Conservation (phyloP, 1,284 basidiomycete species). For the Caloboletus inedulis region DNA sequence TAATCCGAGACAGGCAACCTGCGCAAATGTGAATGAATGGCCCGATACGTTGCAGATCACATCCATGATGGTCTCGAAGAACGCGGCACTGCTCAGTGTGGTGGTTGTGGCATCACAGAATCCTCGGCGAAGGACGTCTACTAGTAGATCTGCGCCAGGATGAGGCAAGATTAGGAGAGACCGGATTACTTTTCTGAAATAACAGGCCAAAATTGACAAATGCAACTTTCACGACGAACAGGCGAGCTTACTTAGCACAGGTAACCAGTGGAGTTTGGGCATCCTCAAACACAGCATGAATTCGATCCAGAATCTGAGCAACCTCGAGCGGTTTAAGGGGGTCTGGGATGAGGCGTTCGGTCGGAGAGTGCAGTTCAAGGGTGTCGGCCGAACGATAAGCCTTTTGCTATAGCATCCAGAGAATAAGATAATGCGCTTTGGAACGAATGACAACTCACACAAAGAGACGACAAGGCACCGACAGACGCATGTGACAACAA, state of each 20-base stretch:
- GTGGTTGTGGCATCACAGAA: slow-evolving; percentile 58
- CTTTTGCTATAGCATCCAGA: slow-evolving; percentile 49
- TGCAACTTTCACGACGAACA: background rate
- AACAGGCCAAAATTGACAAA: slow-evolving; percentile 11
- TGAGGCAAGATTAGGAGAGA: slow-evolving; percentile 66
- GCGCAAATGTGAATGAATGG: slow-evolving; percentile 69
- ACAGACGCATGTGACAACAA: slow-evolving; percentile 75
- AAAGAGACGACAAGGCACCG: slow-evolving; percentile 82
- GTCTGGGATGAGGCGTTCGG: slow-evolving; percentile 50
- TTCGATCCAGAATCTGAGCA: slow-evolving; percentile 54
- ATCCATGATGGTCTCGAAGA: slow-evolving; percentile 78
- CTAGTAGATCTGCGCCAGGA: slow-evolving; percentile 59
- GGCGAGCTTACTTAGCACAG: slow-evolving; percentile 57
- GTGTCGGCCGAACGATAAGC: slow-evolving; percentile 67
- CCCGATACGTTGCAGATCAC: slow-evolving; percentile 59
- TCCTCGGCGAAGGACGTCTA: slow-evolving; percentile 69
- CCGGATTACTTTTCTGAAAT: slow-evolving; percentile 69
- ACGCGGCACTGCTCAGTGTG: slow-evolving; percentile 44
- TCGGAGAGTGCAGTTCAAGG: slow-evolving; percentile 56
- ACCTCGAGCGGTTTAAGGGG: slow-evolving; percentile 53
- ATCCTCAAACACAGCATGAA: slow-evolving; percentile 65
- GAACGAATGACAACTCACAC: slow-evolving; percentile 50
- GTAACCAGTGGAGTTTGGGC: slow-evolving; percentile 47
- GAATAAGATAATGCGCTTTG: slow-evolving; percentile 1
- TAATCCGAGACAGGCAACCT: slow-evolving; percentile 78